Evolutionary conservation across 441 rosid species (phyloP), one percentile per base, ranked within the genome.

Genomic region (Croton setiger): DNA sequence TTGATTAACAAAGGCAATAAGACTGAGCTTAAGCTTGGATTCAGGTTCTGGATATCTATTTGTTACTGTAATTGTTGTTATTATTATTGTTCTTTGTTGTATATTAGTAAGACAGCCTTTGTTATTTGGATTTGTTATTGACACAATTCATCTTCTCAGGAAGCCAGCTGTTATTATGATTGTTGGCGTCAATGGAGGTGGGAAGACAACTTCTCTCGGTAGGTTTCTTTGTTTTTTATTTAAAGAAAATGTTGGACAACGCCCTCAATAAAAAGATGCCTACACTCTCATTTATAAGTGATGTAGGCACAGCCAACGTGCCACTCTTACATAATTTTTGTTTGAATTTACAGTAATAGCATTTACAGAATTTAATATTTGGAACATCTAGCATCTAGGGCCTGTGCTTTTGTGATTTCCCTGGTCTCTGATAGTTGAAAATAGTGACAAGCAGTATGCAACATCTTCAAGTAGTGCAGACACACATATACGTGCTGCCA

Each of bases 181-280:
- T 10, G 97, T 93, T 74, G 97, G 97, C 8, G 98, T 89, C 15
- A 89, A 91, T 66, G 98, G 98, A 73, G 96, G 98, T 64, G 97
- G 98, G 66, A 93, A 93, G 82, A 93, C 98, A 11, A 93, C 98
- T 1, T 93, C 98, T 76, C 97, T 93, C 56, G 98, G 98, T 89
- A 85, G 43, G 8, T 39, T 7, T 39, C 7, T 7, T 39, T 5
- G 43, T 39, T 39, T 39, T 37, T 39, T 39, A 7, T 39, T 39
- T 39, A 7, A 45, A 63, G 52, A 43, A 62, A 9, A 21, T 62
- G 23, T n/a, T 33, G 8, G 13, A 62, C 21, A 43, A 17, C 5
- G 2, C 17, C 20, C 51, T 21, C 15, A 44, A 13, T 27, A 21
- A 23, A 6, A 23, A 21, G 53, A 44, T 45, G 6, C 14, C 44